Conservation (phyloP, 306 rosid species). For the Ochetophila trinervis region DNA sequence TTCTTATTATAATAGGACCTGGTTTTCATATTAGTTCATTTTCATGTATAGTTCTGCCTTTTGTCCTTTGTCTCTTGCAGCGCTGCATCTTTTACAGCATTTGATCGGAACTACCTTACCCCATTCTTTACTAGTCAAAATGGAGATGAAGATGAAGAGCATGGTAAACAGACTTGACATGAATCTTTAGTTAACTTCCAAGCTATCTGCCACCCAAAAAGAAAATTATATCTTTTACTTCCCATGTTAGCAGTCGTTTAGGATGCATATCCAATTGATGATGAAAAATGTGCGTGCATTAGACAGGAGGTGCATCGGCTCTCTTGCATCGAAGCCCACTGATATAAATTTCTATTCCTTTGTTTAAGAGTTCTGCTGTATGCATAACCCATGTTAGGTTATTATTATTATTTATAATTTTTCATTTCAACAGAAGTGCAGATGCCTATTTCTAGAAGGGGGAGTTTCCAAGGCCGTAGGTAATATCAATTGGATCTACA, state of each 20-base stretch:
- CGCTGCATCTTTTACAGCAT: constrained; percentile 76
- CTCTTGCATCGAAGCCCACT: no score
- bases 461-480: constrained; percentile 29
- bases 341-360: no score
- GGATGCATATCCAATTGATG: no score
- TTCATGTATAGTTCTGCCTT: background rate
- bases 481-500: background rate
- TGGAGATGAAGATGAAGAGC: constrained; percentile 69
- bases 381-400: no score
- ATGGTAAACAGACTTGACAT: constrained; percentile 48
- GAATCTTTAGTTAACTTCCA: constrained; percentile 12
- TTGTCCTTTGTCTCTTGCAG: constrained; percentile 45
- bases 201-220: background rate
- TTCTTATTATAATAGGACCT: background rate
- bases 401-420: constrained; percentile 7
- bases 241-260: background rate
- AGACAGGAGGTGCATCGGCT: no score
- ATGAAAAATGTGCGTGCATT: no score
- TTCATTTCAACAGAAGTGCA: constrained; percentile 45
- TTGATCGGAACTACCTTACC: constrained; percentile 90
- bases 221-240: background rate
- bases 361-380: no score
- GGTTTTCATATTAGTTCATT: constrained; percentile 7
- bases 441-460: constrained; percentile 42
- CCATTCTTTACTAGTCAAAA: constrained; percentile 94